Evolutionary conservation across 805 yeast genomes (phyloP), one percentile per base, ranked within the genome.

Genomic region (Kodamaea fukazawae): DNA sequence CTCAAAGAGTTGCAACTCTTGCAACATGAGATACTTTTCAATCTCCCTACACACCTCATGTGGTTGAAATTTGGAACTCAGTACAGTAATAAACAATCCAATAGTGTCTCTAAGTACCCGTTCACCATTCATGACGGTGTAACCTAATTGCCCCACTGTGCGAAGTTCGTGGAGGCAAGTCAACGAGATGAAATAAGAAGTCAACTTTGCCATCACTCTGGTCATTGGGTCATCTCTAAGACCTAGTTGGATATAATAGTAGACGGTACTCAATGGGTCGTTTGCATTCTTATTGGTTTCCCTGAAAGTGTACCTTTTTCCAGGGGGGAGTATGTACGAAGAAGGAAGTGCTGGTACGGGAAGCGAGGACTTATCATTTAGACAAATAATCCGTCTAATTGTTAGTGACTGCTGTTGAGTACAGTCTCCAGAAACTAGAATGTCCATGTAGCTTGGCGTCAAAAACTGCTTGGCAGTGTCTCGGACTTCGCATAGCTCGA

Each of bases 161-260:
- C 90, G 60, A 12, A 83, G 56, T 34, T 75, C 79, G 2, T 70
- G 61, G 1, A 64, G 57, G 13, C 77, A 61, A 1, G 70, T 58
- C 6, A 65, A 46, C 0, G 77, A 63, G 47, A 83, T 49, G n/a
- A 75, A 36, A 52, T 65, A 75, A 1, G 76, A 70, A 1, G 75
- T 47, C 4, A 83, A 53, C 14, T 61, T 63, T 0, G 83, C 71
- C 41, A 79, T 40, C 0, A 78, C 54, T 32, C 65, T 58, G 1
- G 53, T 49, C 5, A 44, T 35, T 0, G 35, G 31, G 48, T 74
- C 70, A 2, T 51, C 50, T 38, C 83, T 58, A 10, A 49, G 42
- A 0, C 86, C 86, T 2, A 80, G 65, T 55, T 83, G 88, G 12
- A 81, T 53, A 49, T 74, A 83, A 46, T 68, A 70, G 2, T 70